Base-by-base conservation (phyloP, 768 basidiomycete species). In the Mycena vitilis region DNA sequence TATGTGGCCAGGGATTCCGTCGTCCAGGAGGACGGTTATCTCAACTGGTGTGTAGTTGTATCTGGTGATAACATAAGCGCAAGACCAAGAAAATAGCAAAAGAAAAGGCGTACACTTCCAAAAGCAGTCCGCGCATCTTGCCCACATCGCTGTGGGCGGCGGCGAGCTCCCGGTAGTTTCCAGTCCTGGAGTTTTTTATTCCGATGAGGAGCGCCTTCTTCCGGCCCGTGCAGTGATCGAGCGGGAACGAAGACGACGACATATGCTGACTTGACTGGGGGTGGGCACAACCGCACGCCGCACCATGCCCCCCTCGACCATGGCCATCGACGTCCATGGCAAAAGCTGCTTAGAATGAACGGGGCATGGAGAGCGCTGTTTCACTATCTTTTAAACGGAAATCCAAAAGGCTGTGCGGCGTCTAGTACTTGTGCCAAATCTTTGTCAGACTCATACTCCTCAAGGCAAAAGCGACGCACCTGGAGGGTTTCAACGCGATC, bases 21-120 rank as follows among this genome's bases (percentile, higher is more conserved):
- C 74, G 66, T 88, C 85, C 47, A 85, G 78, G 61, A 89, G 81
- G 0, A 84, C 73, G 0, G 78, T 79, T 25, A 88, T 83, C 55
- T 58, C 49, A 12, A 48, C 5, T 1, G 23, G 30, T 13, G 34
- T 34, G 52, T 67, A 67, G 11, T 40, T 5, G 16, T 56, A 67
- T 9, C 60, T 67, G 18, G 25, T 34, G 23, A 30, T 22, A 9
- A 22, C 22, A 16, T n/a, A 4, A 48, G 47, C 40, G 4, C 40
- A 40, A 10, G 20, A 23, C 4, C 49, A 18, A 20, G 38, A 5
- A 6, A 49, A 34, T 10, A 34, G 12, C n/a, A 25, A 20, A 40
- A 20, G 13, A 47, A 47, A n/a, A 9, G 25, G 25, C 49, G 9
- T 45, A 66, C 65, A 2, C 16, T 0, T 54, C 34, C 8, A 66